These are phyloP conservation scores for Trifolium pratense DNA, from an alignment of 306 rosid species.

Conservation along the genomic window DNA sequence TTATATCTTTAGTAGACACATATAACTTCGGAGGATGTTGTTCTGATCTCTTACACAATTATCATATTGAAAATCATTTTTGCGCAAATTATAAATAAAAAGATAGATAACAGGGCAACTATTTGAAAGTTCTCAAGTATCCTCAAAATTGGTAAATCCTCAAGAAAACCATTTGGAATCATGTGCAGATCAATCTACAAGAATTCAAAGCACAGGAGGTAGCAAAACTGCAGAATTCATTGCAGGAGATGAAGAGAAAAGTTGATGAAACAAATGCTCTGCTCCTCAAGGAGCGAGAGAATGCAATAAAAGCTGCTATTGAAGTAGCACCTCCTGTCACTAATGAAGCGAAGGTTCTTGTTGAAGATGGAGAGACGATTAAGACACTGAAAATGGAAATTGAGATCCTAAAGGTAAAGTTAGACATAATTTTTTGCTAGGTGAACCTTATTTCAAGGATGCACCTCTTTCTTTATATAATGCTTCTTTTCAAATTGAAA, in stretches of 20 bases:
- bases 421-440: constrained; percentile 33
- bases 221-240: constrained; percentile 67
- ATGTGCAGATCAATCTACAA: constrained; percentile 79
- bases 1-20: constrained; percentile 27
- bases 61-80: too few relatives aligned
- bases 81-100: constrained; percentile 27
- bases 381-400: constrained; percentile 65
- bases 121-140: constrained; percentile 30
- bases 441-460: constrained; percentile 36
- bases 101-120: constrained; percentile 14
- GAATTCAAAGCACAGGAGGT: constrained; percentile 82
- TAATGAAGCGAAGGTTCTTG: constrained; percentile 75
- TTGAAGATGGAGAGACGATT: constrained; percentile 74
- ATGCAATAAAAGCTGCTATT: constrained; percentile 57
- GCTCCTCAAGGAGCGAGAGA: constrained; percentile 67
- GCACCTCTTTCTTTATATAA: constrained; percentile 22
- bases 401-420: constrained; percentile 70
- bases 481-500: constrained; percentile 28
- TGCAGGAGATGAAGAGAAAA: constrained; percentile 76
- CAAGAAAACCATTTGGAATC: constrained; percentile 39
- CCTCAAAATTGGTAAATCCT: constrained; percentile 31
- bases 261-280: constrained; percentile 70
- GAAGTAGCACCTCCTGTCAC: constrained; percentile 77
- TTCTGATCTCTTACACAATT: constrained; percentile 25
- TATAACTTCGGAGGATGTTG: constrained; percentile 1